Evolutionary conservation across 2,329 filamentous ascomycete species (phyloP), one percentile per base, ranked within the genome.

Genomic region (Microdochium trichocladiopsis): DNA sequence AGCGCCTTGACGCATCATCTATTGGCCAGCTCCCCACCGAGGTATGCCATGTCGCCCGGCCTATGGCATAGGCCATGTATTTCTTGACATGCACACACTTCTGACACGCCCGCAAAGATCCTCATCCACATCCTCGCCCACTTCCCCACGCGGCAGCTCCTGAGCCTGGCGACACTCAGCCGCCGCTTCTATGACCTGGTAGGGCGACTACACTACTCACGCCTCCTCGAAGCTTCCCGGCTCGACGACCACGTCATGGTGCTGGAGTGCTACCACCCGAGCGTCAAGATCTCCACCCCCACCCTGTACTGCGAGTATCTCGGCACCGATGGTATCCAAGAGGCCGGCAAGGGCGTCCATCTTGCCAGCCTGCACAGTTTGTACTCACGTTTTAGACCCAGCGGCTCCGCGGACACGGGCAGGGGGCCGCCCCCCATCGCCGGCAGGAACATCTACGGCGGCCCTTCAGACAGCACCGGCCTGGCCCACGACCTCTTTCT

Each of bases 211-310:
- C 69, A 90, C 8, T 80, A 87, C 56, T 76, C 78, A 49, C 83
- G 87, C 31, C 73, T 90, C 2, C 69, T 84, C 48, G 66, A 77
- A 21, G 80, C 82, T 21, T 76, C 82, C 4, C 70, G 78, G 2
- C 69, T 86, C 8, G 69, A 77, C 36, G 78, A 82, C 36, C 81
- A 89, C 61, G 80, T 84, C 51, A 69, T 94, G 37, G 81, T 92
- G 36, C 79, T 95, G 43, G 88, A 93, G 70, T 90, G 87, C 65
- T 92, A 87, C 62, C 88, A 87, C 57, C 89, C 88, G 0, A 82
- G 76, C 56, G 83, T 79, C 23, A 86, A 84, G 66, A 73, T 87
- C 49, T 84, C 79, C 4, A 84, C 87, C 21, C 86, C 88, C 0
- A 84, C 83, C 51, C 75, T 90, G 12, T 66, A 67, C 63, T 92